A percentile compares a stretch with the other conserved stretches of the same genome.
Evolutionary conservation across 2,329 filamentous ascomycete genomes (phyloP).

Genomic region (Tolypocladium cylindrosporum): DNA sequence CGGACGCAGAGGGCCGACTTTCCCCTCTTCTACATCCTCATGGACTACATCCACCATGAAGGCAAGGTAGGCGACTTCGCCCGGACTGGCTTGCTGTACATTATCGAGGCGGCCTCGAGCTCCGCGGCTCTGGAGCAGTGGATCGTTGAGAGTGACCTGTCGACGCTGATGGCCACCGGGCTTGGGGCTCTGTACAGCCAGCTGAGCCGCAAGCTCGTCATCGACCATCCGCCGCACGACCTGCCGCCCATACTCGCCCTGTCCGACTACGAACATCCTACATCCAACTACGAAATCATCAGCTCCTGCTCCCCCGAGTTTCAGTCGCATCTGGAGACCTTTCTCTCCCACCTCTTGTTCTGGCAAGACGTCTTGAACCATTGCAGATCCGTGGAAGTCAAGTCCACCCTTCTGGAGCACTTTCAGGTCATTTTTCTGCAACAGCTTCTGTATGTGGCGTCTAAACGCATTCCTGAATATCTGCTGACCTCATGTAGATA

Average conservation of each 20-base stretch:
- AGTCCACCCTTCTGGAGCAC: conserved; percentile 86
- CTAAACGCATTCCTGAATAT: too few species aligned
- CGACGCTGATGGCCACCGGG: conserved; percentile 93
- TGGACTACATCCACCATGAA: conserved; percentile 95
- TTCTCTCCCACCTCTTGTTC: conserved; percentile 88
- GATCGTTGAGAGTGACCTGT: conserved; percentile 94
- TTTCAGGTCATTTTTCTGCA: conserved; percentile 95
- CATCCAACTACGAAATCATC: conserved; percentile 60
- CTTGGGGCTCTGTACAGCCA: conserved; percentile 66
- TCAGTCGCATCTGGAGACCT: conserved; percentile 81
- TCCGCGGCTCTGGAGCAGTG: conserved; percentile 81
- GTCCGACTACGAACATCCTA: conserved; percentile 75
- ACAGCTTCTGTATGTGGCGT: conserved; percentile 64
- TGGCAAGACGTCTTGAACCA: conserved; percentile 98
- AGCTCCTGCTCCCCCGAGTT: conserved; percentile 67
- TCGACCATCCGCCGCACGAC: conserved; percentile 63
- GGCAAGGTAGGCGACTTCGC: conserved; percentile 94
- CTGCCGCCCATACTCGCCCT: conserved; percentile 77
- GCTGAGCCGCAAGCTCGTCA: conserved; percentile 66
- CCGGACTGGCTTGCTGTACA: conserved; percentile 83
- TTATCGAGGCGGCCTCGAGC: conserved; percentile 84
- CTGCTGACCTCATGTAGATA: conserved; percentile 41
- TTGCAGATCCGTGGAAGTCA: conserved; percentile 84
- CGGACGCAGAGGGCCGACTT: conserved; percentile 87
- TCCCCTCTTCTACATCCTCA: conserved; percentile 86